A percentile compares a stretch with the other conserved stretches of the same genome.
These are phyloP conservation scores for Blastobotrys mokoenaii DNA, from an alignment of 805 yeast species.

Conservation along the genomic window DNA sequence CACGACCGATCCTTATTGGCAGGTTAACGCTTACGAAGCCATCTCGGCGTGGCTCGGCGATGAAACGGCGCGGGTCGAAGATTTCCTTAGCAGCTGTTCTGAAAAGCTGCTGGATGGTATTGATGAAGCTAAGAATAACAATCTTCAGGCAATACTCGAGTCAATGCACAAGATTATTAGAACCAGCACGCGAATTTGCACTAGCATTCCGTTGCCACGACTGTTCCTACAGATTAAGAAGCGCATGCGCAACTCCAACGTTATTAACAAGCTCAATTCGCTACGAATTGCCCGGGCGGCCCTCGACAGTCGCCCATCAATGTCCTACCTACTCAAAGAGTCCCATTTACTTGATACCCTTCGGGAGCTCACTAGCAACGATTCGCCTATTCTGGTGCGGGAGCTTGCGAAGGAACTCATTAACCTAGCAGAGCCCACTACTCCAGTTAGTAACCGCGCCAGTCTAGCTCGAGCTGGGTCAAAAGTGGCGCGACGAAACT, in stretches of 20 bases:
- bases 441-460: no score
- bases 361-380: conserved; percentile 4
- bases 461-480: no score
- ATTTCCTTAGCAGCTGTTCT: conserved; percentile 5
- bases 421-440: no score
- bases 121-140: conserved; percentile 10
- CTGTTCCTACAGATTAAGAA: conserved; percentile 10
- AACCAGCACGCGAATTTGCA: conserved; percentile 11
- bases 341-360: conserved; percentile 6
- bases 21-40: conserved; percentile 46
- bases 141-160: conserved; percentile 15
- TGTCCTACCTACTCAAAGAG: conserved; percentile 1
- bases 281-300: conserved; percentile 11
- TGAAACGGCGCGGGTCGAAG: conserved; percentile 17
- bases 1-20: conserved; percentile 48
- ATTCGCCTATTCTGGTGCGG: conserved; percentile 14
- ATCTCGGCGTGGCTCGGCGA: conserved; percentile 31
- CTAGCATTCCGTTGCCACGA: conserved; percentile 5
- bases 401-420: conserved; percentile 18
- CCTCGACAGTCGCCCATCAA: conserved; percentile 7
- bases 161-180: conserved; percentile 13
- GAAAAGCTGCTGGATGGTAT: conserved; percentile 14
- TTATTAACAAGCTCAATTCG: conserved; percentile 13
- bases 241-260: conserved; percentile 9
- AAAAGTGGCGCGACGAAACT: no score